Evolutionary conservation across 805 yeast species (phyloP).

Genomic region (Maudiozyma bulderi): DNA sequence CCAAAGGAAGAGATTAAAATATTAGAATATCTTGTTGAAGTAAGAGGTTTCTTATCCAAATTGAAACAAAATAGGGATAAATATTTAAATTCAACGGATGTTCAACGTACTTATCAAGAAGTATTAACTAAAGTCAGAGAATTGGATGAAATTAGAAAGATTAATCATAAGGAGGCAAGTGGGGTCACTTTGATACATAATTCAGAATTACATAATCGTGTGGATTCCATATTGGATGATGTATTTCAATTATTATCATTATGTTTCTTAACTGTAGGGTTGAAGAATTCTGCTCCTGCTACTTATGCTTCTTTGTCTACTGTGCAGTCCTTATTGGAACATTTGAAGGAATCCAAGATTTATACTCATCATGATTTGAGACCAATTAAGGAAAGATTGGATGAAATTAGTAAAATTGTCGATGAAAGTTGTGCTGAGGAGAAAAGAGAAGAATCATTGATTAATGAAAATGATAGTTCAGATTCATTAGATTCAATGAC

Average conservation of each 20-base stretch:
- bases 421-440: conserved; percentile 26
- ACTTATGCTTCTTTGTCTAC: conserved; percentile 85
- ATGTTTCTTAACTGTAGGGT: conserved; percentile 85
- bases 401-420: conserved; percentile 60
- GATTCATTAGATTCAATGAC: conserved; percentile 10
- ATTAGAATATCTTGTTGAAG: conserved; percentile 33
- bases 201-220: conserved; percentile 33
- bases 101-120: conserved; percentile 47
- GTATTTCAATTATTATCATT: conserved; percentile 80
- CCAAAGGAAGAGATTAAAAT: conserved; percentile 32
- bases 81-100: conserved; percentile 59
- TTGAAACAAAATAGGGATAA: conserved; percentile 57
- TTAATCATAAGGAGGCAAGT: conserved; percentile 18
- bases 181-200: conserved; percentile 23
- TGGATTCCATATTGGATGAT: conserved; percentile 75
- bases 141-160: conserved; percentile 44
- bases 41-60: conserved; percentile 35
- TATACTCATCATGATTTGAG: conserved; percentile 76
- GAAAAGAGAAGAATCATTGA: conserved; percentile 1
- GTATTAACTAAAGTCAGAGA: conserved; percentile 48
- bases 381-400: conserved; percentile 66
- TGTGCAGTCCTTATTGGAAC: conserved; percentile 74
- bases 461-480: conserved; percentile 2
- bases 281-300: conserved; percentile 85
- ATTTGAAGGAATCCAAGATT: conserved; percentile 68